Conservation (phyloP, 768 basidiomycete genomes). For the Pilatotrama ljubarskyi region DNA sequence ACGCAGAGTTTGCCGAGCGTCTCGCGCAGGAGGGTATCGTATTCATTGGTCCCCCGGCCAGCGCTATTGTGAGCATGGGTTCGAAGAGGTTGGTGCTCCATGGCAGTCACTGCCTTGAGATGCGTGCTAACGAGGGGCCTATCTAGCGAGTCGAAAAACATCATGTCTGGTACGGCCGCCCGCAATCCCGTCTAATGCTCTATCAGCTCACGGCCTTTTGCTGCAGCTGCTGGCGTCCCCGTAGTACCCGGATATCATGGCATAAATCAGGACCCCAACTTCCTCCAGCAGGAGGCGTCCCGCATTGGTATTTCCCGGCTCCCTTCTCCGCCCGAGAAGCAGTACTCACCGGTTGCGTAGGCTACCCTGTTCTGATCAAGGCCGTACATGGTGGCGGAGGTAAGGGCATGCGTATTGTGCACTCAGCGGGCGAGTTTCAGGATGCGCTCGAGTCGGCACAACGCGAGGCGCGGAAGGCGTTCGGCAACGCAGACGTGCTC, state of each 20-base stretch:
- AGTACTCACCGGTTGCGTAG: slow-evolving; percentile 33
- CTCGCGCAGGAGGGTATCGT: slow-evolving; percentile 79
- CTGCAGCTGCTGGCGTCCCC: slow-evolving; percentile 79
- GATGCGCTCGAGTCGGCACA: slow-evolving; percentile 86
- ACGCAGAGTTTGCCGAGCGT: slow-evolving; percentile 74
- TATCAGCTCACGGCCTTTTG: not conserved
- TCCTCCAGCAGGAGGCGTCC: slow-evolving; percentile 67
- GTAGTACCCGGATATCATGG: slow-evolving; percentile 96
- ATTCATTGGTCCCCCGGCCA: slow-evolving; percentile 88
- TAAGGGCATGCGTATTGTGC: slow-evolving; percentile 90
- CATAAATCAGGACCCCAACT: slow-evolving; percentile 70
- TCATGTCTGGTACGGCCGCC: slow-evolving; percentile 70
- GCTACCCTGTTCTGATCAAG: slow-evolving; percentile 92
- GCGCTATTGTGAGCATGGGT: slow-evolving; percentile 91
- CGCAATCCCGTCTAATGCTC: not conserved
- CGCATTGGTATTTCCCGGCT: slow-evolving; percentile 56
- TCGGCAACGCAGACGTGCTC: slow-evolving; percentile 83
- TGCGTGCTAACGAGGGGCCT: not conserved
- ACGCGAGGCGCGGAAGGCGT: slow-evolving; percentile 84
- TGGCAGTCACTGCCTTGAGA: not conserved
- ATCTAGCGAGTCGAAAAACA: slow-evolving; percentile 89
- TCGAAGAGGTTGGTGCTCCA: slow-evolving; percentile 71
- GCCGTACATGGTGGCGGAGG: slow-evolving; percentile 96
- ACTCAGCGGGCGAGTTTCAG: slow-evolving; percentile 64
- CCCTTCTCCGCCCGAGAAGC: not conserved